Percentiles rank a stretch among this genome's conserved stretches.
These are phyloP conservation scores for Sugiyamaella paludigena DNA, from an alignment of 1,139 yeast genomes.

Conservation along the genomic window DNA sequence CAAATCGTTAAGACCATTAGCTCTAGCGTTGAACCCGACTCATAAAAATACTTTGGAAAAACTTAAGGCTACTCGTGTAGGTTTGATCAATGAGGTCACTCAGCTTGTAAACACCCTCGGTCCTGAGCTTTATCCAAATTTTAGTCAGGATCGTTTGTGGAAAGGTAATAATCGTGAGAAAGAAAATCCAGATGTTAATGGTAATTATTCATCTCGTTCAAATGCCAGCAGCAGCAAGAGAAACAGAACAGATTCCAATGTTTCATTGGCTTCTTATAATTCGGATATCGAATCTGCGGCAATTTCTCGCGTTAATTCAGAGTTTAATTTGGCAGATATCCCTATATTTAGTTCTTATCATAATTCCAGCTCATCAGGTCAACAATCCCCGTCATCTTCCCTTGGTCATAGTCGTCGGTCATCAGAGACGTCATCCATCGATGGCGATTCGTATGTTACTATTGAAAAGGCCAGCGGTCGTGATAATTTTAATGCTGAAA, in stretches of 20 bases:
- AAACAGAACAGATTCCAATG: constrained; percentile 17
- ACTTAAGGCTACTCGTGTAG: constrained; percentile 54
- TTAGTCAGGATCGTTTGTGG: constrained; percentile 43
- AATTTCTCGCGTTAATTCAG: constrained; percentile 52
- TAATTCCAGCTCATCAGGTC: constrained; percentile 13
- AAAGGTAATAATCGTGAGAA: constrained; percentile 2
- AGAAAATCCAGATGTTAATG: constrained; percentile 9
- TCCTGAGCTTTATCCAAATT: constrained; percentile 76
- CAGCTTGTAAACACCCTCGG: constrained; percentile 70
- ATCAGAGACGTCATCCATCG: constrained; percentile 15
- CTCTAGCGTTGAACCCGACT: constrained; percentile 56
- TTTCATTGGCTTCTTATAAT: constrained; percentile 22
- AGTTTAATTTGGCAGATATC: constrained; percentile 53
- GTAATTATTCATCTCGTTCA: background rate
- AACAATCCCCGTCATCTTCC: constrained; percentile 12
- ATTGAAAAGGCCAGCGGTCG: constrained; percentile 20
- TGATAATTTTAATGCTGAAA: constrained; percentile 29
- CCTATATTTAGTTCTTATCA: constrained; percentile 43
- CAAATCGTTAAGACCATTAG: constrained; percentile 78
- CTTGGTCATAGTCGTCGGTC: constrained; percentile 8
- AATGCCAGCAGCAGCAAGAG: constrained; percentile 1
- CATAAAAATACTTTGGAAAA: constrained; percentile 52
- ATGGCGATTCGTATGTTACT: constrained; percentile 7
- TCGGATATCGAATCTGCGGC: constrained; percentile 45
- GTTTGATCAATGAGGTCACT: constrained; percentile 59